A percentile compares a stretch with the other conserved stretches of the same genome.
phyloP scores from a whole-genome alignment of 306 rosid species.

The Glycine latifolia region DNA sequence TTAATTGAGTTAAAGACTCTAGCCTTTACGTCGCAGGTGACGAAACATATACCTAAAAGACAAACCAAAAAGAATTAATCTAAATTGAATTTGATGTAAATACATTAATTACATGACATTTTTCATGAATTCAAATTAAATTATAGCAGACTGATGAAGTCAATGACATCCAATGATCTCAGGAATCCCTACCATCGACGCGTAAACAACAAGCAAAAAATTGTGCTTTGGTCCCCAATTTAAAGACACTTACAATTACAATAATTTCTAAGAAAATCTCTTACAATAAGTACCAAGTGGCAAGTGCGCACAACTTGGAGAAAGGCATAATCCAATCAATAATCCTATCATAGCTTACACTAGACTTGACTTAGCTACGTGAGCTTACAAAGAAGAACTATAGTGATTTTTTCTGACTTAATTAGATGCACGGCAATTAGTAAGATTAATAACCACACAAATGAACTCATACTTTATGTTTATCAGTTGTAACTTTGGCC shows the following conservation, averaged over 20 bases:
- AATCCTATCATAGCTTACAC: neutral
- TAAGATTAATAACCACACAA: neutral
- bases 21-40: neutral
- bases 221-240: neutral
- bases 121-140: neutral
- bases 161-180: neutral
- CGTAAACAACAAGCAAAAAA: neutral
- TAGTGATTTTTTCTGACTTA: too few species aligned
- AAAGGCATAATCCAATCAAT: too few species aligned
- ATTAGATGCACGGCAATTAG: neutral
- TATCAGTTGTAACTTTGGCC: neutral
- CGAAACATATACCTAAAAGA: neutral
- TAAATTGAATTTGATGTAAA: neutral
- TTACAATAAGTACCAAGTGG: neutral
- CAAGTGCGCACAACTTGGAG: neutral
- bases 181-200: neutral
- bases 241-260: neutral
- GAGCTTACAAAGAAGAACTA: too few species aligned
- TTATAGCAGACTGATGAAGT: neutral
- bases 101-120: neutral
- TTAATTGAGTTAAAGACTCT: neutral
- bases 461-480: neutral
- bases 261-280: too few species aligned
- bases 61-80: neutral
- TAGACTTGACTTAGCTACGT: too few species aligned